These are phyloP conservation scores for Rubia yunnanensis DNA, from an alignment of 257 asterid genomes.

Conservation along the genomic window DNA sequence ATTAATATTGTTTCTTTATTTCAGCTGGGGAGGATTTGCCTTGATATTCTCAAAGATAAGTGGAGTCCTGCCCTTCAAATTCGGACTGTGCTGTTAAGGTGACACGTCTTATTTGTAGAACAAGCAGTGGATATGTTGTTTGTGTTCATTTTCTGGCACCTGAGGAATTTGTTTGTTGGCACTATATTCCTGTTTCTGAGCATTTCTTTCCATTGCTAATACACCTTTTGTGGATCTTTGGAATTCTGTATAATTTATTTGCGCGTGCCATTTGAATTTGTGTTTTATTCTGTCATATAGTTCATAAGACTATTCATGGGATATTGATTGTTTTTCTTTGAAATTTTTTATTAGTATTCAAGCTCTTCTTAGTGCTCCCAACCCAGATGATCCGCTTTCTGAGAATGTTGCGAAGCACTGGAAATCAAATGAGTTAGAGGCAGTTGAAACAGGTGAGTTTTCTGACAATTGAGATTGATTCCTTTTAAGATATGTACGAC, in stretches of 20 bases:
- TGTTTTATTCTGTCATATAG: not conserved
- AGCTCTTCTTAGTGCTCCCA: constrained; percentile 98
- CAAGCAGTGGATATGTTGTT: not conserved
- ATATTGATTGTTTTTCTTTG: not conserved
- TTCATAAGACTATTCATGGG: not conserved
- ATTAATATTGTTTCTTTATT: not conserved
- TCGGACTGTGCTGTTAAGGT: constrained; percentile 96
- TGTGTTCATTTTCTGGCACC: constrained; percentile 1
- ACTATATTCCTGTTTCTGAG: not conserved
- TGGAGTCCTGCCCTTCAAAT: constrained; percentile 99
- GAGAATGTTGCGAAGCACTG: constrained; percentile 99
- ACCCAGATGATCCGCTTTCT: constrained; percentile 96
- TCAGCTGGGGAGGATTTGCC: constrained; percentile 98
- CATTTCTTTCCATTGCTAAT: not conserved
- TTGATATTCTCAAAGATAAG: constrained; percentile 95
- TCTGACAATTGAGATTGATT: not conserved
- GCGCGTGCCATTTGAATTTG: not conserved
- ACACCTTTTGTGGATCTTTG: not conserved
- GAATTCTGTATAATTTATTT: no score
- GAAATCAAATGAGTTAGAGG: constrained; percentile 93
- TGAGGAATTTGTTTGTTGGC: not conserved
- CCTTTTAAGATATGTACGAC: not conserved
- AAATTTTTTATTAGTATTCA: constrained; percentile 52
- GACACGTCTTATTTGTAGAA: not conserved
- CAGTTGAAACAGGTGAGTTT: constrained; percentile 84